Evolutionary conservation across 768 basidiomycete genomes (phyloP), one percentile per base, ranked within the genome.

Genomic region (Boletus rubropictus): DNA sequence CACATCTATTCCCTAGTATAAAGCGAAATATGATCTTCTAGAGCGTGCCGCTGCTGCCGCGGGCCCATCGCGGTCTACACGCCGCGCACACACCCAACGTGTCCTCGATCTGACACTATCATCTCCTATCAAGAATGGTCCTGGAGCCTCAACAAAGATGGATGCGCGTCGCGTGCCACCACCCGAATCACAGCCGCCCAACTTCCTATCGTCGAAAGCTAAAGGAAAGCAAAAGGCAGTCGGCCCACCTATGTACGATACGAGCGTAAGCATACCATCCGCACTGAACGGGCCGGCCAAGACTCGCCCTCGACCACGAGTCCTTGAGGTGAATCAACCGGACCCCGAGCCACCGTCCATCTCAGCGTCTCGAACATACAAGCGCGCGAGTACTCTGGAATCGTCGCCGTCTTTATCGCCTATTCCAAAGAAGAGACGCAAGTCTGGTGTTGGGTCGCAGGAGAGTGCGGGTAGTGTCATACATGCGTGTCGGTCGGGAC

Each of bases 11-110:
- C 11, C 14, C 44, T 49, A 86, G 81, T 86, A 76, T 58, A 82
- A 86, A 64, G 56, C 76, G 7, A 68, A 73, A 32, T 80, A 77
- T 49, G 82, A 86, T 63, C 74, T 89, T 4, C 61, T 85, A 15
- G 75, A 77, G 37, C 72, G 76, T 49, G 67, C 69, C 4, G 53
- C 64, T 14, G 32, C 73, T 3, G 43, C 66, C 17, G 66, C 75
- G 27, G 74, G 76, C 6, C 71, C 77, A 5, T 74, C 79, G 15
- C 74, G 86, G 37, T 72, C 74, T 32, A 88, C 85, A 18, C 78
- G 83, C 25, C 72, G 79, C 41, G 75, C 76, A 28, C 78, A 73
- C 39, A 78, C 69, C 20, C 82, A 77, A 57, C 77, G 74, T 33
- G 69, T 75, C 39, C 78, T 77, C 48, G 64, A 67, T 49, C 66